These are phyloP conservation scores for Leccinum subgranulosum DNA, from an alignment of 768 basidiomycete genomes.

Conservation along the genomic window DNA sequence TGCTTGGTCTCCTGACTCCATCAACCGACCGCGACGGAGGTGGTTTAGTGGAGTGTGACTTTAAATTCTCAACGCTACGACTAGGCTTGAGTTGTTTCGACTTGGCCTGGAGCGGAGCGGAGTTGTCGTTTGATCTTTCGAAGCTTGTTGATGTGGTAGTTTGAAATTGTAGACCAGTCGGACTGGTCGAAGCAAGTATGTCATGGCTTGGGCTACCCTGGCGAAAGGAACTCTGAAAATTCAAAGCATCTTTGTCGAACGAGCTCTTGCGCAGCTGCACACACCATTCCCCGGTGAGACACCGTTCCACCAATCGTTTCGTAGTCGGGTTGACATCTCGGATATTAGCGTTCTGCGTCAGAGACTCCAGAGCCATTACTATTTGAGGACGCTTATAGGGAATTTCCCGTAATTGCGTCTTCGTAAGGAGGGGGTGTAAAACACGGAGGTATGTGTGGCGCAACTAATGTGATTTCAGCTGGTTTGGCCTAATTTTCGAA, in stretches of 20 bases:
- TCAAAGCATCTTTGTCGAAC: conserved; percentile 25
- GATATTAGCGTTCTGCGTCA: conserved; percentile 70
- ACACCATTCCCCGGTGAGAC: conserved; percentile 86
- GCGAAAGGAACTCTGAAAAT: conserved; percentile 29
- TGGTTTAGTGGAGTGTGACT: conserved; percentile 27
- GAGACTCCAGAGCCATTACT: conserved; percentile 73
- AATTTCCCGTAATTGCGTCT: conserved; percentile 80
- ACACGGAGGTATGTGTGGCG: conserved; percentile 98
- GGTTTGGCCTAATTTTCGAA: neutral
- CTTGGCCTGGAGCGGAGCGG: conserved; percentile 26
- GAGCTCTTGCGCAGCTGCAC: conserved; percentile 54
- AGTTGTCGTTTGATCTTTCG: conserved; percentile 19
- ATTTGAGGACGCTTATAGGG: conserved; percentile 95
- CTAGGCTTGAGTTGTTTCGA: conserved; percentile 54
- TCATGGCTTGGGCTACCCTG: conserved; percentile 46
- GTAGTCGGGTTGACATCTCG: conserved; percentile 86
- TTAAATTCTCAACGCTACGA: conserved; percentile 64
- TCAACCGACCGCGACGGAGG: conserved; percentile 34
- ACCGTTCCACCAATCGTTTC: conserved; percentile 86
- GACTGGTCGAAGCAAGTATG: conserved; percentile 36
- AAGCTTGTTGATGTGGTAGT: neutral
- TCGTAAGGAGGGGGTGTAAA: conserved; percentile 89
- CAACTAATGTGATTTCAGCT: conserved; percentile 44
- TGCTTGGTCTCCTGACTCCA: conserved; percentile 39
- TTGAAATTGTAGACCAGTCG: conserved; percentile 14